Base-by-base conservation (phyloP, 1,139 yeast species). In the Yamadazyma diospyri region DNA sequence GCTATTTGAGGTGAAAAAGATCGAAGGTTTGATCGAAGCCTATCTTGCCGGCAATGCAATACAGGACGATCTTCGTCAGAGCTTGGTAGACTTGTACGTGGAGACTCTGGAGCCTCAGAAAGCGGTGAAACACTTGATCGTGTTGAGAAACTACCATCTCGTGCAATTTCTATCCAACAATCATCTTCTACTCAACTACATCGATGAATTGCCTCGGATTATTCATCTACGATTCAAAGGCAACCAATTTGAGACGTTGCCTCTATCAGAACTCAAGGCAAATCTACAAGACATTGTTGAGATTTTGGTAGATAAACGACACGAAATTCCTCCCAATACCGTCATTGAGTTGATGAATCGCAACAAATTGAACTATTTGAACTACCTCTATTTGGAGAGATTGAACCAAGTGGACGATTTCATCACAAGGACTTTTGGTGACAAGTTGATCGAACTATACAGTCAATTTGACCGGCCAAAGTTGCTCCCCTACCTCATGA, bases 101-200 rank as follows among this genome's bases (percentile, higher is more conserved):
- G 64, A 68, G 29, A 58, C 78, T 0, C 72, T 73, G 14, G 81
- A 81, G 27, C 84, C 82, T 2, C 59, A 63, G 6, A 68, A 70
- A 23, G 87, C 95, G 0, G 78, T 83, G 2, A 63, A 65, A 0
- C 89, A 84, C 50, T 59, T 85, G 44, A 63, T 82, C 8, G 55
- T 53, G 16, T 55, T 82, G 19, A 64, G 69, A 39, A 88, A 84
- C 48, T 52, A 64, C 0, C 48, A 70, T n/a, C 71, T 79, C 1
- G 53, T 88, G 26, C 64, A 69, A 27, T 72, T 86, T 34, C 61
- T 88, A 30, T 62, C 78, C 4, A 59, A 67, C 21, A 67, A 81
- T 48, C 94, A 87, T 47, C 55, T 87, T 15, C 55, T 87, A 10
- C 61, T 70, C 0, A 64, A 65, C 27, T 74, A 78, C 48, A 53